Base-by-base conservation (phyloP, 805 yeast genomes). In the Nakazawaea wickerhamii region DNA sequence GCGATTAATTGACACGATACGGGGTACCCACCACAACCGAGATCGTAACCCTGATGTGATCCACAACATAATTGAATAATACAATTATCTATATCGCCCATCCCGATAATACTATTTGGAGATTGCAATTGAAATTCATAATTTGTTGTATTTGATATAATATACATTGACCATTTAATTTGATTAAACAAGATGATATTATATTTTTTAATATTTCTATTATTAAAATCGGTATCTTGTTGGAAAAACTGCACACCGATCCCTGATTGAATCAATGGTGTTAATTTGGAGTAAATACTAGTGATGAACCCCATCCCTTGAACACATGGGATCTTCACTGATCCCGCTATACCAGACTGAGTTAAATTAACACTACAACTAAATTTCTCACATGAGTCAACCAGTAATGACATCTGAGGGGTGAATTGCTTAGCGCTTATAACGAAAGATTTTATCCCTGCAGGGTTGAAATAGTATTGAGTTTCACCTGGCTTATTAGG, bases 221-320 rank as follows among this genome's bases (percentile, higher is more conserved):
- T 18, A 10, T 64, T 56, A 34, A 70, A 65, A 4, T 66, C 59
- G 3, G 61, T 60, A 1, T 54, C 60, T 31, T 61, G 64, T 2
- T 60, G 56, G 40, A 79, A 65, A 15, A 63, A 60, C 45, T 66
- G 71, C 40, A 80, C 63, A 0, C 87, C 88, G 25, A 79, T 77
- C 13, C 65, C 69, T 15, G 81, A 73, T 13, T 64, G 65, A 11
- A 79, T 45, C 39, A 59, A 54, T 5, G 82, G 77, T 28, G 63
- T 65, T 55, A 76, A 59, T 50, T 67, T 61, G 36, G 71, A 70
- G 52, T 72, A 70, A 20, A 73, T 64, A 15, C 79, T 86, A 28
- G 95, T 80, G 9, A 84, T 77, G 50, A 84, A 79, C 11, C 95
- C 95, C 76, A 73, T 71, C 43, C 96, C 96, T 58, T 82, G 88